Conservation (phyloP, 306 rosid genomes). For the Hippophae tibetana region DNA sequence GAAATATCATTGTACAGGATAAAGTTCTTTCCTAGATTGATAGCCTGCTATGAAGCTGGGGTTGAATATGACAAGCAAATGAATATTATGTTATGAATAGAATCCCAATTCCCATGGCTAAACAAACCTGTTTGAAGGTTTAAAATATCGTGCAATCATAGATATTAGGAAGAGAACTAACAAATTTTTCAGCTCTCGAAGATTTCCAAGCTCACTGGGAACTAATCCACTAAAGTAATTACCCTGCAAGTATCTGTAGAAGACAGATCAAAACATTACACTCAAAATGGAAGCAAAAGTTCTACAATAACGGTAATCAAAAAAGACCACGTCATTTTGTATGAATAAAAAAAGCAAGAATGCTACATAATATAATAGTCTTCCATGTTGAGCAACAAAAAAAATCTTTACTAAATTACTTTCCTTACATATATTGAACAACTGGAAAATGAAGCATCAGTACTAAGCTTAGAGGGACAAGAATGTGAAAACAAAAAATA, state of each 20-base stretch:
- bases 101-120: too few species aligned
- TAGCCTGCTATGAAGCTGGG: too few species aligned
- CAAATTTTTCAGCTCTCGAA: conserved; percentile 62
- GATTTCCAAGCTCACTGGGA: conserved; percentile 80
- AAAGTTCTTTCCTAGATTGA: too few species aligned
- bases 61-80: neutral
- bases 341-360: too few species aligned
- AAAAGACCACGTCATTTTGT: neutral
- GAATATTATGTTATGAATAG: neutral
- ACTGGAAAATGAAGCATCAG: too few species aligned
- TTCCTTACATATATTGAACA: too few species aligned
- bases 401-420: too few species aligned
- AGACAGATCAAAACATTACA: conserved; percentile 18
- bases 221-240: conserved; percentile 83
- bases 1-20: too few species aligned
- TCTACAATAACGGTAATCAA: conserved; percentile 7
- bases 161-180: conserved; percentile 35
- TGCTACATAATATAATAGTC: too few species aligned
- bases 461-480: neutral
- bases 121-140: neutral
- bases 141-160: conserved; percentile 3
- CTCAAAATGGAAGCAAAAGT: conserved; percentile 12
- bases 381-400: too few species aligned
- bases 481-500: conserved; percentile 3
- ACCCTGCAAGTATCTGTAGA: conserved; percentile 84